These are phyloP conservation scores for Auricularia auricula-judae DNA, from an alignment of 768 basidiomycete genomes.

Conservation along the genomic window DNA sequence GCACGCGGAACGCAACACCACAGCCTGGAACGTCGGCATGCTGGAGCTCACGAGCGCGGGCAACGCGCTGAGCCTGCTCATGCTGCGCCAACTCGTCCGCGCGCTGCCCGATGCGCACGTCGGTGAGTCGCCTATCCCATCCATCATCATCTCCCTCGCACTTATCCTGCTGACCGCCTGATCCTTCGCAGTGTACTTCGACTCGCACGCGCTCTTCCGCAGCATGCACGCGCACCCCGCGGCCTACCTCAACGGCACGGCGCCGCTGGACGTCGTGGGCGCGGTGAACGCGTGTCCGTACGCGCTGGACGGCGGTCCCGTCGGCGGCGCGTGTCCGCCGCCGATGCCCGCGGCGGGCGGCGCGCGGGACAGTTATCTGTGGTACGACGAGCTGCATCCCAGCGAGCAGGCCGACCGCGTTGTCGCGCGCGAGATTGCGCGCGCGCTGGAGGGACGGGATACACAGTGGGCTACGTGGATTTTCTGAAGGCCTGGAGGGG, in stretches of 20 bases:
- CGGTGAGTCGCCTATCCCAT: no score
- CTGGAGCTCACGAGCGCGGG: conserved; percentile 39
- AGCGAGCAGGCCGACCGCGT: conserved; percentile 47
- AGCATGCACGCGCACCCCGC: conserved; percentile 44
- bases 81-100: conserved; percentile 38
- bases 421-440: conserved; percentile 39
- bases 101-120: conserved; percentile 42
- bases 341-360: conserved; percentile 19
- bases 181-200: conserved; percentile 56
- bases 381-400: conserved; percentile 54
- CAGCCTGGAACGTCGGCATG: conserved; percentile 48
- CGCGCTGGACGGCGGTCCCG: conserved; percentile 20
- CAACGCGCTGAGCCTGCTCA: conserved; percentile 39
- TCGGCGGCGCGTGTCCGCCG: conserved; percentile 5
- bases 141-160: no score
- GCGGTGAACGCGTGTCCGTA: conserved; percentile 39
- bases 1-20: conserved; percentile 39
- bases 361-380: conserved; percentile 47
- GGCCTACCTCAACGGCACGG: conserved; percentile 52
- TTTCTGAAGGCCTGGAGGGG: neutral
- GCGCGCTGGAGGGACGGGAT: conserved; percentile 29
- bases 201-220: conserved; percentile 47
- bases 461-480: conserved; percentile 8
- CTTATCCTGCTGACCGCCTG: no score
- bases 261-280: conserved; percentile 46